A percentile compares a stretch with the other conserved stretches of the same genome.
phyloP scores from a whole-genome alignment of 768 basidiomycete genomes.

The Hericium alpestre region DNA sequence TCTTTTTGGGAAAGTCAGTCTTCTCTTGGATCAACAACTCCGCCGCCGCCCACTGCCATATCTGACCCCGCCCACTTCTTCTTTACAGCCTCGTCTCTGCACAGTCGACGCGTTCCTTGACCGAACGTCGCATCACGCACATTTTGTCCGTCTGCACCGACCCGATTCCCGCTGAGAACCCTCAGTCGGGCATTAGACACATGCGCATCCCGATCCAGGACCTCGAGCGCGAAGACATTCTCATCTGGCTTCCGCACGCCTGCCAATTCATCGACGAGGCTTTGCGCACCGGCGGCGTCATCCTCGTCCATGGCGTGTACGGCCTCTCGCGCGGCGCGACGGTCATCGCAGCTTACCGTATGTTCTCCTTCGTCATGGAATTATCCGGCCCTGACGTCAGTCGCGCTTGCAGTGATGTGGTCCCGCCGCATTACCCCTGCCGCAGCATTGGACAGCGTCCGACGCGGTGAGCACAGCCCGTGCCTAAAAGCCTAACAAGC shows the following conservation, averaged over 20 bases:
- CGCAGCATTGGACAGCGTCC: constrained; percentile 8
- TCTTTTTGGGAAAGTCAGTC: constrained; percentile 72
- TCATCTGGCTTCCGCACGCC: constrained; percentile 13
- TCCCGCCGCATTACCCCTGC: constrained; percentile 8
- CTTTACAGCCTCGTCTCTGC: constrained; percentile 49
- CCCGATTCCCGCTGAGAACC: constrained; percentile 53
- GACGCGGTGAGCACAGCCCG: constrained; percentile 7
- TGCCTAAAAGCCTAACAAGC: not conserved
- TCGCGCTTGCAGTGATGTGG: constrained; percentile 9
- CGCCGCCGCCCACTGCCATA: not conserved
- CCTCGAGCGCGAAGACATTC: constrained; percentile 10
- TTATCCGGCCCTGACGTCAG: not conserved
- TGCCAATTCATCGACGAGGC: constrained; percentile 16
- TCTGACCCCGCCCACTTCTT: not conserved
- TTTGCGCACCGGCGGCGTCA: constrained; percentile 11
- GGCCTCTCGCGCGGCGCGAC: constrained; percentile 14
- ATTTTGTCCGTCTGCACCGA: constrained; percentile 65
- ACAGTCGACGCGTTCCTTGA: constrained; percentile 56
- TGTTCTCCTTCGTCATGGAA: not conserved
- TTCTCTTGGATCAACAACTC: constrained; percentile 7
- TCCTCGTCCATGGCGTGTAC: constrained; percentile 14
- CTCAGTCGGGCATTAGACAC: constrained; percentile 58
- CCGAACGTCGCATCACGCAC: constrained; percentile 64
- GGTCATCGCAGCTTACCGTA: constrained; percentile 15
- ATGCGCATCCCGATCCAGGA: constrained; percentile 42